Base-by-base conservation (phyloP, 371 early-diverging fungal genomes). In the Chytridiales sp. region DNA sequence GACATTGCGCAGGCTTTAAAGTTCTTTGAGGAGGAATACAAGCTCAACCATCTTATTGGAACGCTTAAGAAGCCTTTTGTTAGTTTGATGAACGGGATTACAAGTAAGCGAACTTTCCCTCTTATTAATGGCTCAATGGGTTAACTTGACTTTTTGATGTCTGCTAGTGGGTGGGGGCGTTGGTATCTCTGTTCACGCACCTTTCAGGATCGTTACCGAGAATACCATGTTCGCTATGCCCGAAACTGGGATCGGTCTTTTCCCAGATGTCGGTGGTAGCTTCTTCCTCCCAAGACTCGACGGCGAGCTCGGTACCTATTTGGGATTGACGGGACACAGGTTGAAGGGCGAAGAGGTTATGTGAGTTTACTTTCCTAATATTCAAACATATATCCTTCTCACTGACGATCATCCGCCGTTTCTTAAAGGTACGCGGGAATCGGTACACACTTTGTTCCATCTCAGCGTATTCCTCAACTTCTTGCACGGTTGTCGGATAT, bases 371-470 rank as follows among this genome's bases (percentile, higher is more conserved):
- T 0, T 34, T 48, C 24, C 6, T 15, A 17, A 59, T 63, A 19
- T 59, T 3, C 11, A 46, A 46, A 15, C 8, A 27, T 9, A 13
- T 26, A 13, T 17, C 34, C 32, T 53, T 38, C 13, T 38, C 22
- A 44, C 46, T 21, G 46, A 11, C 44, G 6, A 13, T 50, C 21
- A 8, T 50, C 29, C 15, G 9, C 30, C 22, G 19, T 19, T 6
- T 19, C 39, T 36, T 1, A 36, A 66, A 91, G 89, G 46, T 79
- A 81, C 68, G 85, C 95, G 8, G 97, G 98, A n/a, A 86, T 98
- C 66, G 96, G 94, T 9, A 94, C 97, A 6, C 97, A 98, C 74
- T 97, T 88, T 69, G 89, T 98, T 39, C 94, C 97, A 5, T 85
- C 91, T 1, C 85, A 85, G 44, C 83, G 95, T 26, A 62, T 96